These are phyloP conservation scores for Salix udensis DNA, from an alignment of 345 rosid species.

Conservation along the genomic window DNA sequence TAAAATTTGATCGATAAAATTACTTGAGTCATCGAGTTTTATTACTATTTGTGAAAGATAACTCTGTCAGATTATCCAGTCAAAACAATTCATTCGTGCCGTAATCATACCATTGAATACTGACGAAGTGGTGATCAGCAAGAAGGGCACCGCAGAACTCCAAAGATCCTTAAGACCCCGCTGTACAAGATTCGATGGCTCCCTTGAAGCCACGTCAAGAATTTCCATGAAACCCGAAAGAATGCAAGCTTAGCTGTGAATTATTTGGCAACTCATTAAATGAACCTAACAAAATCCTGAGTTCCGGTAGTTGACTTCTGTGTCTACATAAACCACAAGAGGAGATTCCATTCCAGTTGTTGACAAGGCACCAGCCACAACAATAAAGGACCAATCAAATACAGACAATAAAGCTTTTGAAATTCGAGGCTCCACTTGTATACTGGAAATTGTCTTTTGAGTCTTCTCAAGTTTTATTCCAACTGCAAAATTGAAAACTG, in stretches of 20 bases:
- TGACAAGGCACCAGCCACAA: slow-evolving; percentile 35
- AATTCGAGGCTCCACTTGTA: slow-evolving; percentile 25
- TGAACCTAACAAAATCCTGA: slow-evolving; percentile 25
- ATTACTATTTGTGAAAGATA: not conserved
- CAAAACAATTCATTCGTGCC: no score
- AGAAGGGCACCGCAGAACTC: not conserved
- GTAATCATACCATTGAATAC: not conserved
- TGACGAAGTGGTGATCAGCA: not conserved
- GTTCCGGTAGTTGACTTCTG: slow-evolving; percentile 27
- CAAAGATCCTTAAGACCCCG: not conserved
- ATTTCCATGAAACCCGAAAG: slow-evolving; percentile 26
- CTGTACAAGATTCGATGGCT: slow-evolving; percentile 3
- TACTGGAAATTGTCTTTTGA: slow-evolving; percentile 35
- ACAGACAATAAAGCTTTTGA: slow-evolving; percentile 12
- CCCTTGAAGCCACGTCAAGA: slow-evolving; percentile 16
- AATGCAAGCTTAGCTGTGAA: slow-evolving; percentile 32
- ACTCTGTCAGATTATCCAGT: not conserved
- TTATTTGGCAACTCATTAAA: slow-evolving; percentile 40
- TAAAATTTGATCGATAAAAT: not conserved
- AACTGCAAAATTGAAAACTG: slow-evolving; percentile 8
- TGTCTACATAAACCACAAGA: slow-evolving; percentile 24
- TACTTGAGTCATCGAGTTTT: no score
- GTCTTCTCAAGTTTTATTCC: slow-evolving; percentile 27
- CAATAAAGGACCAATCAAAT: slow-evolving; percentile 20
- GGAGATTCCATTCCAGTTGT: slow-evolving; percentile 10